These are phyloP conservation scores for Saccharomyces hybrid DNA, from an alignment of 1,139 yeast species.

Conservation along the genomic window DNA sequence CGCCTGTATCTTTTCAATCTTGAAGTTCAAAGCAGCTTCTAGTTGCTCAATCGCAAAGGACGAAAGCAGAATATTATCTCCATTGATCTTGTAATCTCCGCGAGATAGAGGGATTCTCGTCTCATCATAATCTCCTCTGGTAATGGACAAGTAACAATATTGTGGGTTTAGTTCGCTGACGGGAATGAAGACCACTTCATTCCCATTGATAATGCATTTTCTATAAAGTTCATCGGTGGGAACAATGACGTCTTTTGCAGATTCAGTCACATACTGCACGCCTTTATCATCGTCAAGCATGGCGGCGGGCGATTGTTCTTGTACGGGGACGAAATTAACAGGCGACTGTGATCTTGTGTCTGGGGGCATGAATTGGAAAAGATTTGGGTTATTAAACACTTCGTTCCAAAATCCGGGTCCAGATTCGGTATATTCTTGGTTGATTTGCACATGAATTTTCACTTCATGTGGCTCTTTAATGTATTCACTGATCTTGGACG, in stretches of 20 bases:
- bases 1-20: constrained; percentile 2
- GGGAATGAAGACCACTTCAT: constrained; percentile 16
- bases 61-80: constrained; percentile 11
- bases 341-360: constrained; percentile 6
- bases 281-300: background rate
- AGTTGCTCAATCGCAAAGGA: constrained; percentile 9
- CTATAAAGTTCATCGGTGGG: constrained; percentile 10
- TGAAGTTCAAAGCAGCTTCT: constrained; percentile 8
- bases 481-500: constrained; percentile 16
- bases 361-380: constrained; percentile 13
- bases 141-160: background rate
- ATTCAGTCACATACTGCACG: background rate
- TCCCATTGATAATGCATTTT: constrained; percentile 18
- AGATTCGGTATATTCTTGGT: constrained; percentile 16
- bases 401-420: constrained; percentile 30
- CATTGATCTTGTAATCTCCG: constrained; percentile 13
- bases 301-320: background rate
- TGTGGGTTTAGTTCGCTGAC: constrained; percentile 11
- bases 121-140: constrained; percentile 1
- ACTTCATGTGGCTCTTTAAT: constrained; percentile 13
- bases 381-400: constrained; percentile 17
- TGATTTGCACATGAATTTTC: constrained; percentile 25
- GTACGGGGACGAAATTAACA: constrained; percentile 5
- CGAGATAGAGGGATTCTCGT: constrained; percentile 9
- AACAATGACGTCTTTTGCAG: background rate